These are phyloP conservation scores for Fusarium foetens DNA, from an alignment of 2,329 filamentous ascomycete species.

Conservation along the genomic window DNA sequence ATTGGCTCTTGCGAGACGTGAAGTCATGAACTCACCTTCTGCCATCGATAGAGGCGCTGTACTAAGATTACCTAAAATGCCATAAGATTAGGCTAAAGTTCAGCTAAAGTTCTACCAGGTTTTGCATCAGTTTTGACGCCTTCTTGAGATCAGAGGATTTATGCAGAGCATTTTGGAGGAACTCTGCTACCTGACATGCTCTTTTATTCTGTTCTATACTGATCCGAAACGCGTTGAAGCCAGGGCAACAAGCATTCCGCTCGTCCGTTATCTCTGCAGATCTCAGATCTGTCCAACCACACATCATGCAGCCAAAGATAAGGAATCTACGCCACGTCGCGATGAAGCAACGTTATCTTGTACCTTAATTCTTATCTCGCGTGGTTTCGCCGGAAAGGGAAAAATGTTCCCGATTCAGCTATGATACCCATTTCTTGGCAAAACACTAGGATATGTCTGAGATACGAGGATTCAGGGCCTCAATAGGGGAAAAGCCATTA, in stretches of 20 bases:
- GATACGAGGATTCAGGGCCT: background rate
- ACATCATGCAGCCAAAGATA: conserved; percentile 11
- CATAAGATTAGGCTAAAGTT: background rate
- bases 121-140: background rate
- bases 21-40: background rate
- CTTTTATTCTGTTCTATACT: background rate
- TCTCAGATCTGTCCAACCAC: conserved; percentile 10
- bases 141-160: background rate
- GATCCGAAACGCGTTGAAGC: too few relatives aligned
- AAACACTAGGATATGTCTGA: conserved; percentile 12
- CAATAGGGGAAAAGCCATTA: background rate
- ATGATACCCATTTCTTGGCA: conserved; percentile 13
- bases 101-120: background rate
- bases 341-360: conserved; percentile 12
- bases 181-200: background rate
- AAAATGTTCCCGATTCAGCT: background rate
- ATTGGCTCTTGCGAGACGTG: background rate
- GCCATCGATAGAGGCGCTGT: background rate
- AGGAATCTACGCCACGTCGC: conserved; percentile 14
- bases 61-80: background rate
- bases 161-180: background rate
- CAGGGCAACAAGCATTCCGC: background rate
- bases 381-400: conserved; percentile 18
- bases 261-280: conserved; percentile 25
- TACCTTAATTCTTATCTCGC: conserved; percentile 26